Evolutionary conservation across 192 early-diverging fungal genomes (phyloP), one percentile per base, ranked within the genome.

Genomic region (Backusella sp.): DNA sequence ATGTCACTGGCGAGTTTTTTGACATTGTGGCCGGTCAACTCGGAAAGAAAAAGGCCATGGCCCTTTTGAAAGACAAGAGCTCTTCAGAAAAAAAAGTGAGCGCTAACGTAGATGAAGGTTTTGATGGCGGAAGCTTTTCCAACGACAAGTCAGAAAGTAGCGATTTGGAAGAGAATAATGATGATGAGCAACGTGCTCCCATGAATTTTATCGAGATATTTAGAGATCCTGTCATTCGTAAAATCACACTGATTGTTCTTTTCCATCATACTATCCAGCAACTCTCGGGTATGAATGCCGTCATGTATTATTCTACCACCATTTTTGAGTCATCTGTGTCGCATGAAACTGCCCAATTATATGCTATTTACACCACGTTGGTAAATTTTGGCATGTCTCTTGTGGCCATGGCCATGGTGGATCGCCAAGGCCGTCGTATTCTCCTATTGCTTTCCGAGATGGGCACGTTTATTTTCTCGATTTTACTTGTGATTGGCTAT

Each of bases 221-320:
- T 66, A 85, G 82, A 28, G 84, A 86, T 2, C 75, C 85, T 73
- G 86, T 88, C 44, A 79, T 93, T 75, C 82, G 88, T n/a, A 79
- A 82, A 44, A 88, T 91, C 67, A 86, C 94, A 0, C 15, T 92
- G 14, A 86, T 88, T 41, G 90, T 90, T 53, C 80, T 93, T 6
- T 80, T 87, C 12, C 72, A 94, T n/a, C 92, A 94, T 81, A 82
- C 91, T 34, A 84, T 88, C 73, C 95, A 96, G 80, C 94, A 95
- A 82, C 86, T 95, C 30, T 91, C 88, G 49, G 94, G 92, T 66
- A 94, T 96, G 79, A 95, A 95, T 78, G 93, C 90, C 12, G 89
- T 94, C 49, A 93, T 94, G 75, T 94, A 92, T 82, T 96, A 95
- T 80, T 91, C 89, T 35, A 93, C 95, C 9, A 90, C 88, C 23